phyloP scores from a whole-genome alignment of 805 yeast genomes.

The Kluyveromyces siamensis region DNA sequence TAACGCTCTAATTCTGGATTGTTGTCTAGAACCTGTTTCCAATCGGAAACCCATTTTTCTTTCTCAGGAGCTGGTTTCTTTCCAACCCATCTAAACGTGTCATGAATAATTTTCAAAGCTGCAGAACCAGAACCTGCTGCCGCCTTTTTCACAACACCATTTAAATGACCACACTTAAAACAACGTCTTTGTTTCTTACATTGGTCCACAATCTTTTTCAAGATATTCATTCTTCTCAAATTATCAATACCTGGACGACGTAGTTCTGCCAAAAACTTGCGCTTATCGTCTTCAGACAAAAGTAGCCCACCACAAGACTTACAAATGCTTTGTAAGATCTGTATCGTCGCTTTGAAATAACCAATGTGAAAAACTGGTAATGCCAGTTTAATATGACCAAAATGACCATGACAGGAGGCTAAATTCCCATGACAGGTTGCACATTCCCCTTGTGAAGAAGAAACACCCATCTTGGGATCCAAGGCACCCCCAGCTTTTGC shows the following conservation, averaged over 20 bases:
- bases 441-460: conserved; percentile 80
- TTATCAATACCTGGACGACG: conserved; percentile 86
- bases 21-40: conserved; percentile 60
- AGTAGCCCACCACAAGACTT: conserved; percentile 77
- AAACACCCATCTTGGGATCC: conserved; percentile 90
- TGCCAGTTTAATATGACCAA: conserved; percentile 89
- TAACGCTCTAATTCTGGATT: conserved; percentile 87
- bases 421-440: conserved; percentile 84
- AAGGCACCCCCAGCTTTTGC: conserved; percentile 82
- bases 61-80: conserved; percentile 83
- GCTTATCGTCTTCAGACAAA: conserved; percentile 61
- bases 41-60: conserved; percentile 77
- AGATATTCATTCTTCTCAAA: conserved; percentile 79
- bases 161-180: conserved; percentile 73
- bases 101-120: conserved; percentile 89
- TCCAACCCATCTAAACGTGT: conserved; percentile 91
- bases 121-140: conserved; percentile 89
- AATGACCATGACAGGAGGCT: conserved; percentile 96
- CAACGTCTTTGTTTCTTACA: conserved; percentile 94
- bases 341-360: conserved; percentile 84
- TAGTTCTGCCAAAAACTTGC: conserved; percentile 65
- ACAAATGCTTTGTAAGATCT: conserved; percentile 83
- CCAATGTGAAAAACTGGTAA: conserved; percentile 97
- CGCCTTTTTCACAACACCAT: conserved; percentile 96
- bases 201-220: conserved; percentile 79